Evolutionary conservation across 805 yeast species (phyloP), one percentile per base, ranked within the genome.

Genomic region (Kregervanrija pseudodelftensis): DNA sequence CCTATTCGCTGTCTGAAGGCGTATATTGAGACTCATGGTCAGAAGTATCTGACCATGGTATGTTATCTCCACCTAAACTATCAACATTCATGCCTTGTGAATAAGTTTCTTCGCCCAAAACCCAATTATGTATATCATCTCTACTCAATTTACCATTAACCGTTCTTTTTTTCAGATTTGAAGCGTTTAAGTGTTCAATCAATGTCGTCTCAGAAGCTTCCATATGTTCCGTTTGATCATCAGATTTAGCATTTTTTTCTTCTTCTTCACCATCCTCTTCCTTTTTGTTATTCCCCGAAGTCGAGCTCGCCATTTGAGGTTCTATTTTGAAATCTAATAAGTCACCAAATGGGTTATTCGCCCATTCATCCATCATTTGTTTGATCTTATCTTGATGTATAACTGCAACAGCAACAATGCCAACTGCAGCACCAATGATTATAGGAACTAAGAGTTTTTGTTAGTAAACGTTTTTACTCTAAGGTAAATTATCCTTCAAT

Each of bases 321-420:
- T 34, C 58, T 44, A 37, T 47, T 43, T 51, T 42, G 4, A 39
- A 39, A 11, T 47, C 49, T 33, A 49, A 49, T 9, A 50, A 31
- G 28, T 17, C 35, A 12, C 49, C 54, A 35, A 53, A 38, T 7
- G 52, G 17, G 11, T 49, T 57, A 8, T 48, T 39, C 3, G 58
- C 50, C 17, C 14, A 33, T 10, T 31, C 35, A 11, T 14, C 10
- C 22, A 37, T 35, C n/a, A 22, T 13, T 36, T 61, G 62, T 9
- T 40, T 39, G 17, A 63, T 57, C 42, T 54, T 58, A 17, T 60
- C 63, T 12, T 54, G 49, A 40, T 63, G 52, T 9, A 56, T 28
- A 8, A 56, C 50, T 3, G 57, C 40, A 13, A 61, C 52, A n/a
- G 59, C 44, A 2, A 58, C 61, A 8, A 53, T 48, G 2, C 63